phyloP scores from a whole-genome alignment of 2,329 filamentous ascomycete species.

The Exserohilum turcica region DNA sequence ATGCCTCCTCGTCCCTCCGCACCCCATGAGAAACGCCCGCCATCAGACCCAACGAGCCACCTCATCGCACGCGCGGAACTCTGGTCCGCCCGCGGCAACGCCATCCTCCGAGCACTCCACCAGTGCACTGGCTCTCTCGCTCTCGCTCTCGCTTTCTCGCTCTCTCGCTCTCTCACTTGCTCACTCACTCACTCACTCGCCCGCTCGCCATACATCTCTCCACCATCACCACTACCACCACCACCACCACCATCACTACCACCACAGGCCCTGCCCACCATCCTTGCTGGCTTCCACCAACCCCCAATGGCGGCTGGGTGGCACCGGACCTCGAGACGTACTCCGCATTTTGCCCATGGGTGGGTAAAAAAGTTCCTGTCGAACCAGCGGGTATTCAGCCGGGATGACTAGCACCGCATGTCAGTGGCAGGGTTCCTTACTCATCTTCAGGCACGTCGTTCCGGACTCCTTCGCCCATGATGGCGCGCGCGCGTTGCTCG shows the following conservation, averaged over 20 bases:
- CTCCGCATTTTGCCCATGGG: constrained; percentile 12
- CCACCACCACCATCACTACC: too few species aligned
- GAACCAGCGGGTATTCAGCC: constrained; percentile 28
- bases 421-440: constrained; percentile 13
- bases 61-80: constrained; percentile 15
- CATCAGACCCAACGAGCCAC: background rate
- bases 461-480: constrained; percentile 26
- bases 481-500: constrained; percentile 6
- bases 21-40: constrained; percentile 18
- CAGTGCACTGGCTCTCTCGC: constrained; percentile 16
- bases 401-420: constrained; percentile 14
- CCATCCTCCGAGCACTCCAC: constrained; percentile 21
- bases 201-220: too few species aligned
- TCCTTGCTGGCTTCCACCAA: constrained; percentile 20
- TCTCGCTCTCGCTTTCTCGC: constrained; percentile 10
- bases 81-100: constrained; percentile 8
- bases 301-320: constrained; percentile 14
- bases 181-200: too few species aligned
- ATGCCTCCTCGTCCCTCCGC: constrained; percentile 23
- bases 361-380: constrained; percentile 26
- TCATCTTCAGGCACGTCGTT: constrained; percentile 38
- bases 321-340: background rate
- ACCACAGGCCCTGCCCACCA: too few species aligned
- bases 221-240: too few species aligned
- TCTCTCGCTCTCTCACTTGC: too few species aligned